Base-by-base conservation (phyloP, 192 early-diverging fungal genomes). In the Obelidium mucronatum region DNA sequence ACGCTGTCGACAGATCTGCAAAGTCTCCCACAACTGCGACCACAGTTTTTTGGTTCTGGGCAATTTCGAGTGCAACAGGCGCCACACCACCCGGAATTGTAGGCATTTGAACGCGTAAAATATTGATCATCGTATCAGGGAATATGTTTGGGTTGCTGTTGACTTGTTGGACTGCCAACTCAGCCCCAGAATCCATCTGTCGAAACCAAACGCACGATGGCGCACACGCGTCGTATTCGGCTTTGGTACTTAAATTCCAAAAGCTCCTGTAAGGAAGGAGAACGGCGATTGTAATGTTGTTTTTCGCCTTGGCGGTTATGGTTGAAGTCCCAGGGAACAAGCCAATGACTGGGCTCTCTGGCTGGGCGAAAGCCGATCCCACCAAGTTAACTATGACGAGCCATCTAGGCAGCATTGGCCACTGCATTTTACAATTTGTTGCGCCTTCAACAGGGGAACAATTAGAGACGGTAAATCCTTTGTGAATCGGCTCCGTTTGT, bases 251-350 rank as follows among this genome's bases (percentile, higher is more conserved):
- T 19, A 65, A 26, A 39, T 65, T 65, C 63, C 63, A 65, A 19
- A 65, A 39, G 26, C 33, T 19, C 11, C 26, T 65, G 63, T 65
- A 65, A 19, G 63, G 63, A 22, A 65, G 63, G 6, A 40, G 15
- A 26, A 65, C 11, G 8, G 63, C 63, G 63, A 65, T 65, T 1
- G 63, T 37, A 36, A 65, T 65, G 63, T 65, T 65, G 37, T 40
- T 65, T 40, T 65, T 39, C 11, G 19, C 8, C 35, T 65, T 65
- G 8, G 63, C 8, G 31, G 63, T 1, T 15, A 36, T 36, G 15
- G 31, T 11, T 8, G 63, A 65, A n/a, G 15, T 35, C 17, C 36
- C 63, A 11, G 63, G 63, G 44, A 48, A 48, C 8, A 48, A 48
- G 44, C 44, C 44, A 19, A 48, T 48, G 19, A 48, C 19, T 19